Evolutionary conservation across 192 early-diverging fungal genomes (phyloP), one percentile per base, ranked within the genome.

Genomic region (Coemansia sp.): DNA sequence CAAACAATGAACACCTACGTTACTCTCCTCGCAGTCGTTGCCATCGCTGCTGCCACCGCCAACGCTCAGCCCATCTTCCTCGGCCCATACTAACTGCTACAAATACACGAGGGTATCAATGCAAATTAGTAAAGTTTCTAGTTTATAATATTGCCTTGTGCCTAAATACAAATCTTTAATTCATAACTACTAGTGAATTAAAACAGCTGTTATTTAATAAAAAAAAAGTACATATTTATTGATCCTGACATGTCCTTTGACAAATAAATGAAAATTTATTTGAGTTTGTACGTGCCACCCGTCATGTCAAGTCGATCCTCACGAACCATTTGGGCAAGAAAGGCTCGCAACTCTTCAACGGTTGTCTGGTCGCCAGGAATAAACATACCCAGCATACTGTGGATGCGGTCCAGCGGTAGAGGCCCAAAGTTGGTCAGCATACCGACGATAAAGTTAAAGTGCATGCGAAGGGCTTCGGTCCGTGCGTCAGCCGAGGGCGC

Each of bases 371-470:
- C 78, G 35, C 70, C 75, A 4, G 77, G 82, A 23, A 74, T 46
- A 57, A 84, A 84, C 75, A 80, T 79, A 5, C 57, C 52, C 24
- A 85, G 67, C 83, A 84, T 84, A 23, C 64, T 47, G 24, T 71
- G 73, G 22, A 85, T 83, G 12, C 82, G 61, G 52, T 83, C 82
- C 28, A 85, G 65, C 6, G 84, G 74, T 33, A 83, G 51, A 3
- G 81, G 69, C 0, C 84, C 84, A 43, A 85, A 70, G 56, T 84
- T 85, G 27, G 81, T 82, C 19, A 85, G 66, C 73, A 85, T 84
- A 16, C 72, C 83, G 16, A 73, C 71, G 25, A 85, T 69, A 43
- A 78, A 85, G 46, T 80, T 71, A 30, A 69, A 82, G 55, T 83
- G 71, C 57, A 82, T 43, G 11, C 72, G 82, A 58, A 83, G 33